Evolutionary conservation across 2,329 filamentous ascomycete genomes (phyloP).

Genomic region (Dothiorella sarmentorum): DNA sequence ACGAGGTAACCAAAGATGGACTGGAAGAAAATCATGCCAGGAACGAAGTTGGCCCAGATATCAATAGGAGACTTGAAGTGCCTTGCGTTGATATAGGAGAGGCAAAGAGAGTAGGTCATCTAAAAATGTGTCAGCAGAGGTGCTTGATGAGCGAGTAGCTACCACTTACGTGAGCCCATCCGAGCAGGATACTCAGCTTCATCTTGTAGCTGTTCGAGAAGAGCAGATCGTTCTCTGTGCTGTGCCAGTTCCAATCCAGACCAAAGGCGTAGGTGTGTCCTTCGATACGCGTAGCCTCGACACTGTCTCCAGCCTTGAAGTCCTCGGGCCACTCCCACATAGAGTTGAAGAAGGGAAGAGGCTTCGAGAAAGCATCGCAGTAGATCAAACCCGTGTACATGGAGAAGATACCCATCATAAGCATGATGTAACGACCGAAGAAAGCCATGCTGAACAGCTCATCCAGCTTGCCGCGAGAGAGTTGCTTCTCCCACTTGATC

Average conservation of each 20-base stretch:
- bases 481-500: slow-evolving; percentile 93
- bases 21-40: slow-evolving; percentile 99
- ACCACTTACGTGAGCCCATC: slow-evolving; percentile 73
- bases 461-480: slow-evolving; percentile 82
- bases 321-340: slow-evolving; percentile 80
- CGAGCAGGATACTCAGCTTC: slow-evolving; percentile 97
- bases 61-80: slow-evolving; percentile 95
- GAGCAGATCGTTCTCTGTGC: slow-evolving; percentile 87
- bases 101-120: slow-evolving; percentile 97
- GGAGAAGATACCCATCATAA: slow-evolving; percentile 97
- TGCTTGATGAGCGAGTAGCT: background rate
- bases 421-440: slow-evolving; percentile 96
- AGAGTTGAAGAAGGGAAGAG: slow-evolving; percentile 81
- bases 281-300: slow-evolving; percentile 62
- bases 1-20: slow-evolving; percentile 96
- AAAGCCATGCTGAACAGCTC: slow-evolving; percentile 98
- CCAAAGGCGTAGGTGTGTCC: slow-evolving; percentile 92
- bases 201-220: slow-evolving; percentile 99
- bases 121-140: slow-evolving; percentile 25
- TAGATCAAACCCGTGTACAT: slow-evolving; percentile 97
- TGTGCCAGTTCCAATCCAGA: slow-evolving; percentile 95
- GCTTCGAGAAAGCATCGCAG: slow-evolving; percentile 95
- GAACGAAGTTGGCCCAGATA: slow-evolving; percentile 95
- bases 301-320: slow-evolving; percentile 62
- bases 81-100: slow-evolving; percentile 86